These are phyloP conservation scores for Sedum album DNA, from an alignment of 164 flowering plant genomes.

Conservation along the genomic window DNA sequence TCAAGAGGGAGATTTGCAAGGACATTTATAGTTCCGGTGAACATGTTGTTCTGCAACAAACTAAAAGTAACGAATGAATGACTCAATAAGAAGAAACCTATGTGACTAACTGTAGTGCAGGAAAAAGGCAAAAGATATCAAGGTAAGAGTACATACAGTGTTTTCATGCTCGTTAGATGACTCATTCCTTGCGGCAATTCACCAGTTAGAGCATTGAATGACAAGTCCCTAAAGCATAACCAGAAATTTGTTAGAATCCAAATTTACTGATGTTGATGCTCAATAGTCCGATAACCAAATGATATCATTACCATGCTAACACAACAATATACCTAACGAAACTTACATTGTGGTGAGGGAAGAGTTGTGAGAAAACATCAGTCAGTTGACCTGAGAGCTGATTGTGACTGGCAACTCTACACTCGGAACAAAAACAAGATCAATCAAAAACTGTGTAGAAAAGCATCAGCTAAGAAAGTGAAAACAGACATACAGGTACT, in stretches of 20 bases:
- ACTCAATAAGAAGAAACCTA: not conserved
- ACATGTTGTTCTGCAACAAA: conserved; percentile 83
- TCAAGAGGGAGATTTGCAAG: conserved; percentile 76
- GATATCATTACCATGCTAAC: not conserved
- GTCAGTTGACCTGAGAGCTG: conserved; percentile 48
- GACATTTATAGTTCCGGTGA: conserved; percentile 72
- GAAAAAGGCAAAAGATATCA: not conserved
- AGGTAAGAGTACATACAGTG: not conserved
- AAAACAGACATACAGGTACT: conserved; percentile 51
- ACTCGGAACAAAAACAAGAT: conserved; percentile 6
- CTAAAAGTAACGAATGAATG: conserved; percentile 26
- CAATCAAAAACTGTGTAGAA: not conserved
- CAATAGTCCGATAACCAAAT: not conserved
- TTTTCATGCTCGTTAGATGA: not conserved
- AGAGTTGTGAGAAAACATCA: conserved; percentile 51
- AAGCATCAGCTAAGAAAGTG: not conserved
- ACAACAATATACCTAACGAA: not conserved
- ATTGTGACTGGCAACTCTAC: conserved; percentile 70
- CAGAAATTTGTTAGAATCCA: not conserved
- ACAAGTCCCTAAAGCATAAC: not conserved
- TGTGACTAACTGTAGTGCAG: not conserved
- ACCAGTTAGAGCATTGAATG: conserved; percentile 1
- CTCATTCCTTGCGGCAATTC: conserved; percentile 4
- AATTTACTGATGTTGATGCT: not conserved
- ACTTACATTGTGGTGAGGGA: conserved; percentile 70